phyloP scores from a whole-genome alignment of 441 rosid genomes.

The Populus hybrid region DNA sequence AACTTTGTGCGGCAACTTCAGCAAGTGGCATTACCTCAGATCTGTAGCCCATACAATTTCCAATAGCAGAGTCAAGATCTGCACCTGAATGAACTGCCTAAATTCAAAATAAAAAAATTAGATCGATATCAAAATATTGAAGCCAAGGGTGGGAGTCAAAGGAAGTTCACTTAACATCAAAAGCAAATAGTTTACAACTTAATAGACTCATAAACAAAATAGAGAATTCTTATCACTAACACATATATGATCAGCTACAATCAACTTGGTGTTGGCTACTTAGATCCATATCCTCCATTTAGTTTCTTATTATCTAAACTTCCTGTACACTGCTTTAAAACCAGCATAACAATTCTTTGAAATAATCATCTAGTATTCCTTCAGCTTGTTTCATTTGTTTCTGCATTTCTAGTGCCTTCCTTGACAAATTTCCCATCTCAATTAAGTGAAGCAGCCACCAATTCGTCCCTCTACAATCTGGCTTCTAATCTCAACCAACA shows the following conservation, averaged over 20 bases:
- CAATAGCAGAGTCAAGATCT: slow-evolving; percentile 94
- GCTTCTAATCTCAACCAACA: not conserved
- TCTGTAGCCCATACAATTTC: slow-evolving; percentile 95
- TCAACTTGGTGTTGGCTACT: not conserved
- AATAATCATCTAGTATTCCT: not conserved
- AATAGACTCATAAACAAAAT: not conserved
- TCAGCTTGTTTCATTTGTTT: not conserved
- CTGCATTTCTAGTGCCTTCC: not conserved
- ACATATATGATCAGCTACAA: not conserved
- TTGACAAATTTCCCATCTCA: not conserved
- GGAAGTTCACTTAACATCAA: slow-evolving; percentile 1
- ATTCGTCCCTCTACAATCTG: not conserved
- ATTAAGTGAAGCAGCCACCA: not conserved
- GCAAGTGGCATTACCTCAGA: slow-evolving; percentile 49
- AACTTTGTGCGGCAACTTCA: slow-evolving; percentile 14
- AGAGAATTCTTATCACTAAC: not conserved
- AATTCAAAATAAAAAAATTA: slow-evolving; percentile 17
- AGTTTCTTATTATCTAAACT: not conserved
- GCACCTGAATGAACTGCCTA: slow-evolving; percentile 99
- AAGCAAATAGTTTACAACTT: not conserved
- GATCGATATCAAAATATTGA: slow-evolving; percentile 14
- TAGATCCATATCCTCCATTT: not conserved
- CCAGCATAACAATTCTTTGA: not conserved
- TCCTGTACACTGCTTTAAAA: not conserved
- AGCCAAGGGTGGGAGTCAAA: slow-evolving; percentile 17